Evolutionary conservation across 495 filamentous ascomycete species (phyloP), one percentile per base, ranked within the genome.

Genomic region (Letharia lupina): DNA sequence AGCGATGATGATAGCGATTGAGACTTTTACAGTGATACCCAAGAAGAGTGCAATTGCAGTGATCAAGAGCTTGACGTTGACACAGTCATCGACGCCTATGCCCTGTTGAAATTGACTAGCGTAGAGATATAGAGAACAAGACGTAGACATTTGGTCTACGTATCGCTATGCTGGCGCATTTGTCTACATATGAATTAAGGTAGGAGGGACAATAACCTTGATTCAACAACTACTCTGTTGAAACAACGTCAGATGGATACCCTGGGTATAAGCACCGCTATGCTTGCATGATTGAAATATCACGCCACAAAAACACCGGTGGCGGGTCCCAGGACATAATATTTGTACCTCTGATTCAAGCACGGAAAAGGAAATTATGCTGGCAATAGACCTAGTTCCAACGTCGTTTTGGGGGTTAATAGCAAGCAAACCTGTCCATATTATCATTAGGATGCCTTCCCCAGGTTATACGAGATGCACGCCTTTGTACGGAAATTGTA

Each of bases 1-100:
- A 96, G 93, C 76, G 93, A 96, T 76, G 90, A 91, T 72, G 93
- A 96, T 69, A 86, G 83, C 67, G 80, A 83, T 67, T 83, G 70
- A 73, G 28, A 44, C 1, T 37, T 54, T 44, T 13, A 31, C 28
- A 9, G 8, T 33, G 57, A 66, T 66, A 66, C 58, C 58, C 44
- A 65, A 28, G 5, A 31, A 44, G 41, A 23, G 3, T 47, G 15
- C 11, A 33, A 41, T 20, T 5, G 2, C 0, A 7, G 28, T 44
- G 11, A 16, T 35, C n/a, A 9, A 57, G 16, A 35, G 11, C 35
- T 16, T 9, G 23, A 40, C 5, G 0, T 35, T 1, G 48, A 67
- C 23, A 31, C 12, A n/a, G 16, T 28, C 5, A 28, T 54, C 31
- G 3, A 6, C 31, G 35, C 15, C 13, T 54, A 15, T 33, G 50